A percentile compares a stretch with the other conserved stretches of the same genome.
These are phyloP conservation scores for Candida piceae DNA, from an alignment of 805 yeast species.

Conservation along the genomic window DNA sequence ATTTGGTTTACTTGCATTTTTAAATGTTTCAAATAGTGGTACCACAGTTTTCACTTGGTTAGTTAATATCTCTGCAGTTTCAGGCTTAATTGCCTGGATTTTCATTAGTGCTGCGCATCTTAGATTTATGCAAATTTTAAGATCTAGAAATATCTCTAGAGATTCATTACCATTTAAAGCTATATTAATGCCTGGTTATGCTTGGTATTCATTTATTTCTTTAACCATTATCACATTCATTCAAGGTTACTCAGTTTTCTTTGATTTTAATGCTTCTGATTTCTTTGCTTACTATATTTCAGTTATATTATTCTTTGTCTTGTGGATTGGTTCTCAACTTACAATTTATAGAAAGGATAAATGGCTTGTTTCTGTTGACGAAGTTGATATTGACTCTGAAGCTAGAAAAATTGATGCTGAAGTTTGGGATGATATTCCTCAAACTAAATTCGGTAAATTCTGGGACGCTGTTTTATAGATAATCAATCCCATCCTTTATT, in stretches of 20 bases:
- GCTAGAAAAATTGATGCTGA: constrained; percentile 9
- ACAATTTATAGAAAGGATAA: constrained; percentile 48
- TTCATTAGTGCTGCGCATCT: constrained; percentile 60
- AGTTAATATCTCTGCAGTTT: constrained; percentile 68
- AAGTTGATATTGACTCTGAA: constrained; percentile 41
- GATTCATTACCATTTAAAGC: constrained; percentile 74
- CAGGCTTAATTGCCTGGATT: constrained; percentile 72
- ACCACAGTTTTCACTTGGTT: constrained; percentile 65
- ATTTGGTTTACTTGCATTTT: constrained; percentile 61
- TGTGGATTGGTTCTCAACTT: constrained; percentile 46
- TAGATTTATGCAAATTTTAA: constrained; percentile 64
- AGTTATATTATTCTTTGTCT: constrained; percentile 49
- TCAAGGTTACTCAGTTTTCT: constrained; percentile 70
- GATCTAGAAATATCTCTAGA: constrained; percentile 58
- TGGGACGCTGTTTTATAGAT: constrained; percentile 4
- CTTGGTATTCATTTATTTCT: constrained; percentile 56
- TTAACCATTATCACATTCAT: constrained; percentile 55
- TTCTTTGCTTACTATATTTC: constrained; percentile 75
- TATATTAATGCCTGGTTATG: constrained; percentile 57
- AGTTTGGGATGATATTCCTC: constrained; percentile 5
- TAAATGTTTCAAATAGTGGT: constrained; percentile 51
- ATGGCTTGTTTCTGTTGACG: constrained; percentile 44
- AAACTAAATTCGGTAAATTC: constrained; percentile 19
- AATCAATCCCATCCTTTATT: background rate
- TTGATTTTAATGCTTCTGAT: constrained; percentile 43